Conservation (phyloP, 1,139 yeast species). For the Meyerozyma sp. region DNA sequence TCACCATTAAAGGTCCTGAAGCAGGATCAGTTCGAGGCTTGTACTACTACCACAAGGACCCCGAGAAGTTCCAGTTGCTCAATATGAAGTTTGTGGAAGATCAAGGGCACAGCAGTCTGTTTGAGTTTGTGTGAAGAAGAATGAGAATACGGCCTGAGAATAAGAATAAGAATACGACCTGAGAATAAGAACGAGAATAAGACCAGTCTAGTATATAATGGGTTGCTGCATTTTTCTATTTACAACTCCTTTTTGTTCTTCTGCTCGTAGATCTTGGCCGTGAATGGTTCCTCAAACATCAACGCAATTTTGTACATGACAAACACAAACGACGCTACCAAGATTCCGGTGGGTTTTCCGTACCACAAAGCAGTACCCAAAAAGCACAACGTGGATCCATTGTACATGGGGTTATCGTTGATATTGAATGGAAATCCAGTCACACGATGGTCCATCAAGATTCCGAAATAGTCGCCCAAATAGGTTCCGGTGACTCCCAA, state of each 20-base stretch:
- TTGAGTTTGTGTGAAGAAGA: slow-evolving; percentile 14
- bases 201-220: neutral
- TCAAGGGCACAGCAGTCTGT: slow-evolving; percentile 20
- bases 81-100: slow-evolving; percentile 31
- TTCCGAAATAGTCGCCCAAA: slow-evolving; percentile 95
- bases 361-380: slow-evolving; percentile 85
- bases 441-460: slow-evolving; percentile 84
- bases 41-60: slow-evolving; percentile 64
- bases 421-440: slow-evolving; percentile 93
- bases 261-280: slow-evolving; percentile 69
- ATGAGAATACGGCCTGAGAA: neutral
- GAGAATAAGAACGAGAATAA: neutral
- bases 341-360: slow-evolving; percentile 85
- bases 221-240: neutral
- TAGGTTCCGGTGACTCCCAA: slow-evolving; percentile 95
- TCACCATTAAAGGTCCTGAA: slow-evolving; percentile 54
- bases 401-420: slow-evolving; percentile 92
- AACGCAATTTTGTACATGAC: slow-evolving; percentile 81
- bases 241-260: neutral
- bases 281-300: slow-evolving; percentile 91
- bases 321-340: slow-evolving; percentile 66
- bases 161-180: neutral
- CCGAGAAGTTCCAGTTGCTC: slow-evolving; percentile 67
- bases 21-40: slow-evolving; percentile 69
- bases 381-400: slow-evolving; percentile 85